These are phyloP conservation scores for Plasmodium knowlesi DNA, from an alignment of 169 alveolate species.

Conservation along the genomic window DNA sequence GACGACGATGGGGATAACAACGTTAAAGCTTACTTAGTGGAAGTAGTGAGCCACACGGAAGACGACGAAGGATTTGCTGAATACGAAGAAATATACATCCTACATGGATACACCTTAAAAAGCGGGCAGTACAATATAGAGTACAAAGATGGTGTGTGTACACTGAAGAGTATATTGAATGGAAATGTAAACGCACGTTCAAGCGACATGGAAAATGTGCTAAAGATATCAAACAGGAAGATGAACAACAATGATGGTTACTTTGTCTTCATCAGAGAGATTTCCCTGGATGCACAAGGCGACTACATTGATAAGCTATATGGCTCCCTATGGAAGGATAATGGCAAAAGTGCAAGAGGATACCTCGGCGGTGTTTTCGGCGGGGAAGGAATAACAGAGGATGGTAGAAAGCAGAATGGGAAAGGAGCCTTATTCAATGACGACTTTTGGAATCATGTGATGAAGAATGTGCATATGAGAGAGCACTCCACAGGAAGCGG, in stretches of 20 bases:
- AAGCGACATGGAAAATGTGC: conserved; percentile 3
- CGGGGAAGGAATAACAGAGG: neutral
- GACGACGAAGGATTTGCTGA: neutral
- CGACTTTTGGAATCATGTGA: neutral
- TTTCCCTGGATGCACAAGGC: neutral
- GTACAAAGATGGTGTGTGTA: neutral
- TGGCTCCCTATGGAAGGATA: neutral
- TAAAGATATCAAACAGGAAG: neutral
- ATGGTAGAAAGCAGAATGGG: no score
- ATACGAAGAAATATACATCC: neutral
- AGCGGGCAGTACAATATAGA: neutral
- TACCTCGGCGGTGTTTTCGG: no score
- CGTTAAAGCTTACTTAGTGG: neutral
- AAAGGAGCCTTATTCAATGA: neutral
- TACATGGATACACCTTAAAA: conserved; percentile 1
- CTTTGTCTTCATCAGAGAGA: neutral
- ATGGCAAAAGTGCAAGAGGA: neutral
- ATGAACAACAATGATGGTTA: neutral
- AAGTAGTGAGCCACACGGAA: neutral
- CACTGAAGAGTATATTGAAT: neutral
- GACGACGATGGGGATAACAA: neutral
- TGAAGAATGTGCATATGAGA: neutral
- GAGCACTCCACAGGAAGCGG: neutral
- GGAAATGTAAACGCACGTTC: neutral
- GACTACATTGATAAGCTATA: neutral